Percentiles rank a stretch among this genome's conserved stretches.
phyloP scores from a whole-genome alignment of 108 stramenopile species.

The Pseudonitzschia delicatissima region DNA sequence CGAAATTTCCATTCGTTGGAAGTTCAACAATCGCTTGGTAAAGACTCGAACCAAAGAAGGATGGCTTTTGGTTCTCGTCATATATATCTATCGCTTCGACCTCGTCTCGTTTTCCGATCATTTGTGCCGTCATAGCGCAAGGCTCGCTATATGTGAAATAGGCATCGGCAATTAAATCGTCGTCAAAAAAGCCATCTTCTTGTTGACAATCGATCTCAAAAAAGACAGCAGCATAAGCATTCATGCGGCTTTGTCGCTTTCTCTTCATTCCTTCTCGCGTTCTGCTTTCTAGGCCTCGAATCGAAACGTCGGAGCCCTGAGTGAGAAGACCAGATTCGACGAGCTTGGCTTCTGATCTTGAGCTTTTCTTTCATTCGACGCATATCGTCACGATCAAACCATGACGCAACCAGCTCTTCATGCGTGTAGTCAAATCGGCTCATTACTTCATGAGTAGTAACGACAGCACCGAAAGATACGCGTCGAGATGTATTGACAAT shows the following conservation, averaged over 20 bases:
- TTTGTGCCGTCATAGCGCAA: constrained; percentile 18
- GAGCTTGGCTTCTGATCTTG: constrained; percentile 18
- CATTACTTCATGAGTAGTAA: not conserved
- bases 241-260: constrained; percentile 21
- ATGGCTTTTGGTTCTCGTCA: not conserved
- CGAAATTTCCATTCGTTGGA: constrained; percentile 4
- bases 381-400: constrained; percentile 23
- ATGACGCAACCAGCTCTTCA: constrained; percentile 16
- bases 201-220: constrained; percentile 29
- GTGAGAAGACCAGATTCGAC: not conserved
- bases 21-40: not conserved
- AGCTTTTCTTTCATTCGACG: constrained; percentile 9
- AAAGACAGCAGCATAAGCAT: constrained; percentile 24
- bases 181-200: constrained; percentile 25
- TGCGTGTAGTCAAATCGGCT: constrained; percentile 8
- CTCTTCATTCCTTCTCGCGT: constrained; percentile 13
- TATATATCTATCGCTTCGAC: constrained; percentile 13
- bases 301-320: not conserved
- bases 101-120: constrained; percentile 22
- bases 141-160: constrained; percentile 21
- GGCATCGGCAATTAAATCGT: constrained; percentile 25
- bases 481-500: constrained; percentile 30
- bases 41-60: constrained; percentile 1
- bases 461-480: constrained; percentile 17
- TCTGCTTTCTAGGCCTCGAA: constrained; percentile 25